These are phyloP conservation scores for Proliferodiscus dingleyae DNA, from an alignment of 2,329 filamentous ascomycete genomes.

Conservation along the genomic window DNA sequence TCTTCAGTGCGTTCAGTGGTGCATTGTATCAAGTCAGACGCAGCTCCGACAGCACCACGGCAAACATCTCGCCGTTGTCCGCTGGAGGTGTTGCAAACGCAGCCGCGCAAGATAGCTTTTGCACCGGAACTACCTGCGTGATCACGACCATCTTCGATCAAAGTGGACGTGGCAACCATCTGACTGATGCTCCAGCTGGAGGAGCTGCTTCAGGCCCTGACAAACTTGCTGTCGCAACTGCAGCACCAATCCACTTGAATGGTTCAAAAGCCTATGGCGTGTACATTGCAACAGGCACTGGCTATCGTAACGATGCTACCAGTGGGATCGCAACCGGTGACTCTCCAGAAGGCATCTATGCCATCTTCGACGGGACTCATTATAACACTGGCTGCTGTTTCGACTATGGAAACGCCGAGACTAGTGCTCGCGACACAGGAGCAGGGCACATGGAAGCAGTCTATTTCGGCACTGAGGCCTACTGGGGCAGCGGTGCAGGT, in stretches of 20 bases:
- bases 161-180: constrained; percentile 56
- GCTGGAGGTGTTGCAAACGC: constrained; percentile 60
- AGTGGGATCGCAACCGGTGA: constrained; percentile 51
- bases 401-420: constrained; percentile 55
- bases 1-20: constrained; percentile 50
- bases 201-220: constrained; percentile 52
- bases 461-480: constrained; percentile 53
- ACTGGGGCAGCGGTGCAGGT: constrained; percentile 53
- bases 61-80: constrained; percentile 39
- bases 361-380: constrained; percentile 54
- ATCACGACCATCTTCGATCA: constrained; percentile 64
- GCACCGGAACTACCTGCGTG: constrained; percentile 53
- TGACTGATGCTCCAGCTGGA: constrained; percentile 56
- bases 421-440: constrained; percentile 47
- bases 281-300: constrained; percentile 55
- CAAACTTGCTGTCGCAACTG: constrained; percentile 55
- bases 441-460: constrained; percentile 65
- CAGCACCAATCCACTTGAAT: constrained; percentile 56
- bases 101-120: constrained; percentile 56
- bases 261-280: constrained; percentile 60
- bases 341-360: constrained; percentile 54
- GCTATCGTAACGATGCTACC: constrained; percentile 55
- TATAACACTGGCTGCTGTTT: constrained; percentile 54
- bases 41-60: constrained; percentile 41
- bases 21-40: constrained; percentile 57